Evolutionary conservation across 2,329 filamentous ascomycete genomes (phyloP).

Genomic region (Cordyceps pruinosa): DNA sequence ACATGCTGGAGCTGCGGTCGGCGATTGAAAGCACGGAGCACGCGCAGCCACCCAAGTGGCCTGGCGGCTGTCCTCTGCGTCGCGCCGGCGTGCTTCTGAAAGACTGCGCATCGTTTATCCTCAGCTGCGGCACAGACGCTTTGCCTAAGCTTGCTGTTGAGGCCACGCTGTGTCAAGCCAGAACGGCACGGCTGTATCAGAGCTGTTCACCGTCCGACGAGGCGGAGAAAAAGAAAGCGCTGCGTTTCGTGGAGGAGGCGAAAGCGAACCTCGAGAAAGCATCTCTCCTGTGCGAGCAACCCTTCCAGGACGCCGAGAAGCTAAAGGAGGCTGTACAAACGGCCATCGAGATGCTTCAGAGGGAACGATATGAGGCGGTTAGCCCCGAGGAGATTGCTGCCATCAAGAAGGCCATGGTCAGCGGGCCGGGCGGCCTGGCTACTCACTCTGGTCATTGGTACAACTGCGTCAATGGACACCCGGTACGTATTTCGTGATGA

Average conservation of each 20-base stretch:
- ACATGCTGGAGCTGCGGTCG: neutral
- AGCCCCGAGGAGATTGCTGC: slow-evolving; percentile 34
- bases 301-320: slow-evolving; percentile 11
- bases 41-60: neutral
- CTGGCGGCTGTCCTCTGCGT: neutral
- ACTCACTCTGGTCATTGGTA: slow-evolving; percentile 32
- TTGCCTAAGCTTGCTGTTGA: slow-evolving; percentile 4
- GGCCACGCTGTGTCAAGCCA: neutral
- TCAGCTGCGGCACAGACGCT: neutral
- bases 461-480: slow-evolving; percentile 24
- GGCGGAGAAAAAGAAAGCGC: neutral
- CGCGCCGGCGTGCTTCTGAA: neutral
- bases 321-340: slow-evolving; percentile 16
- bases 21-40: neutral
- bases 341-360: slow-evolving; percentile 21
- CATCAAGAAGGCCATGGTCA: slow-evolving; percentile 41
- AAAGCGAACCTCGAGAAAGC: slow-evolving; percentile 7
- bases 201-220: neutral
- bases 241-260: slow-evolving; percentile 5
- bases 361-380: slow-evolving; percentile 32
- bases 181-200: neutral
- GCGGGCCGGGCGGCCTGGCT: slow-evolving; percentile 31
- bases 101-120: neutral
- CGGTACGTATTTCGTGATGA: slow-evolving; percentile 15
- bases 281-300: slow-evolving; percentile 7